Evolutionary conservation across 768 basidiomycete genomes (phyloP), one percentile per base, ranked within the genome.

Genomic region (Naganishia friedmannii): DNA sequence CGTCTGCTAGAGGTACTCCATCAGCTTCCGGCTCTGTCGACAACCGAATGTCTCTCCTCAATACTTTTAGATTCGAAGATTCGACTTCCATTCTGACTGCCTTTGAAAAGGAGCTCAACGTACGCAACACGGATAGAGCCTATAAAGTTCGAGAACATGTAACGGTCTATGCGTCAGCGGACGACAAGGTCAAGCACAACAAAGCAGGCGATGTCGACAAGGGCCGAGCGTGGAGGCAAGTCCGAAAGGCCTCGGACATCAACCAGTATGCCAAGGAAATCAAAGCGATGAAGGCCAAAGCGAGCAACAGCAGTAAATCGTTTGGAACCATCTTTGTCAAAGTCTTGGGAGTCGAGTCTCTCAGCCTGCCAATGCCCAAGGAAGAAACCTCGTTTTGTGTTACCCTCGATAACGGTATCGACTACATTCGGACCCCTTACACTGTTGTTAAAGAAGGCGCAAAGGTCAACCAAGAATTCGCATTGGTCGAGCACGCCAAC

Each of bases 241-340:
- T 97, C 34, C 85, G 92, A 73, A 83, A 93, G 28, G 93, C 94
- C 12, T 95, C 93, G 1, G 93, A 98, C 77, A 95, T 97, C 90
- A 91, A 97, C 79, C 92, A 98, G 82, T 92, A 94, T 79, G 88
- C 92, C 34, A 90, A 91, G 75, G 90, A 94, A 79, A 90, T 97
- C 72, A 87, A 86, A 76, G 90, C 76, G 6, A 92, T 80, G 89
- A 88, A 89, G 79, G 89, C 91, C 51, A 89, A 89, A 71, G 83
- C 78, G 17, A 72, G 73, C 15, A 73, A 67, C 42, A 56, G 86
- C 15, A 89, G 89, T 51, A 94, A 92, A 75, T 86, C 88, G 0
- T 88, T 90, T 68, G 94, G 93, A 56, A 97, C 96, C 75, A 90
- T 97, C 28, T 98, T 98, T 75, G 91, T 98, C 65, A 90, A 90